Percentiles rank a stretch among this genome's conserved stretches.
phyloP scores from a whole-genome alignment of 108 stramenopile genomes.

The Nitzschia sp. region DNA sequence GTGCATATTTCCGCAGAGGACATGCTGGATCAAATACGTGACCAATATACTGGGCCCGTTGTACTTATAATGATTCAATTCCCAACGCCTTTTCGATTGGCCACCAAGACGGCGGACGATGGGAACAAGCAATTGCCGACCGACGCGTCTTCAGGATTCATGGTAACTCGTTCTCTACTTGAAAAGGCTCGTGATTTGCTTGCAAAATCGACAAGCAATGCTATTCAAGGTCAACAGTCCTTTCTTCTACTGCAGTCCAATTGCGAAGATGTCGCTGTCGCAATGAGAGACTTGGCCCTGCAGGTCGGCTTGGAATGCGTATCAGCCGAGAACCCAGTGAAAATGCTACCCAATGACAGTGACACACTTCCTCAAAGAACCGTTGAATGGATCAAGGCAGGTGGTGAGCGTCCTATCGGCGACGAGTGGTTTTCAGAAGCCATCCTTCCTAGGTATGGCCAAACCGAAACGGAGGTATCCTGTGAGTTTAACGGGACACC shows the following conservation, averaged over 20 bases:
- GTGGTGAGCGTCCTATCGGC: constrained; percentile 69
- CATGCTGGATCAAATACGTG: constrained; percentile 36
- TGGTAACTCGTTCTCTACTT: constrained; percentile 67
- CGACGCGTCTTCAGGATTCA: constrained; percentile 59
- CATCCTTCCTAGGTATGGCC: constrained; percentile 53
- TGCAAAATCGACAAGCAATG: background rate
- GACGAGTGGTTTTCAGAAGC: constrained; percentile 51
- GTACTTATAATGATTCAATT: constrained; percentile 62
- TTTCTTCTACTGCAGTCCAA: constrained; percentile 69
- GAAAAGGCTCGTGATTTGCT: constrained; percentile 15
- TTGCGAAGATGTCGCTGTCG: constrained; percentile 81
- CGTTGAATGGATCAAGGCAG: constrained; percentile 46
- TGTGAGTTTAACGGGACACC: constrained; percentile 62
- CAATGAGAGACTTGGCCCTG: constrained; percentile 55
- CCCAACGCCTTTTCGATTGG: constrained; percentile 50
- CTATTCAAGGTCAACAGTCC: background rate
- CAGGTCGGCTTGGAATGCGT: constrained; percentile 42
- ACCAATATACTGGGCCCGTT: constrained; percentile 64
- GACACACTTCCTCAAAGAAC: constrained; percentile 54
- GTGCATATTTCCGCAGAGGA: constrained; percentile 64
- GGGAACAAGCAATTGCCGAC: constrained; percentile 74
- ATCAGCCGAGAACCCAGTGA: constrained; percentile 19
- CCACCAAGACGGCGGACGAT: constrained; percentile 6
- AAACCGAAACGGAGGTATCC: constrained; percentile 79
- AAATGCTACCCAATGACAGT: constrained; percentile 4